Conservation (phyloP, 768 basidiomycete species). For the Coprinellus micaceus region DNA sequence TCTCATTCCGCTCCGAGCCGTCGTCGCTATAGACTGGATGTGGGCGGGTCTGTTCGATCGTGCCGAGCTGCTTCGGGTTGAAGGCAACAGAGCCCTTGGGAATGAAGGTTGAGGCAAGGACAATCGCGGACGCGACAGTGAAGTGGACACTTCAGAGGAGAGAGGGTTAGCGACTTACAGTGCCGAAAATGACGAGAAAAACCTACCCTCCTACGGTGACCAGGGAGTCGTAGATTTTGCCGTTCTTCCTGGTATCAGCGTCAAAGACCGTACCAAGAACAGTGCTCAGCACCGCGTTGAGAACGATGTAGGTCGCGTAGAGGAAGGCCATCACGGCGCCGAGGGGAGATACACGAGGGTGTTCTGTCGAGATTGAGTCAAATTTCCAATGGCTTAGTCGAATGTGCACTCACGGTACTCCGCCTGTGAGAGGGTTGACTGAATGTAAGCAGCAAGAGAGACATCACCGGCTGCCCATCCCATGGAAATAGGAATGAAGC, state of each 20-base stretch:
- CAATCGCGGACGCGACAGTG: conserved; percentile 25
- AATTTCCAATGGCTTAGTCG: no score
- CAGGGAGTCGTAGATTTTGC: conserved; percentile 21
- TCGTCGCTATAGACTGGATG: background rate
- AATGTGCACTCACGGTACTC: conserved; percentile 19
- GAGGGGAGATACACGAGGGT: conserved; percentile 24
- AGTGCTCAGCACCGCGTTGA: conserved; percentile 16
- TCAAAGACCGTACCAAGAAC: conserved; percentile 31
- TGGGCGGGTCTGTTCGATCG: background rate
- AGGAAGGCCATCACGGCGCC: conserved; percentile 33
- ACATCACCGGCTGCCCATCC: conserved; percentile 36
- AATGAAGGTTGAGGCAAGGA: conserved; percentile 27
- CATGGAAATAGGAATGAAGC: conserved; percentile 31
- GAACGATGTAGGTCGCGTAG: conserved; percentile 32
- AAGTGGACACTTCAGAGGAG: conserved; percentile 22
- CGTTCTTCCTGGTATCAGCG: conserved; percentile 19
- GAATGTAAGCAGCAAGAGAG: conserved; percentile 32
- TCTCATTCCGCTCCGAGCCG: background rate
- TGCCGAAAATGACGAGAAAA: background rate
- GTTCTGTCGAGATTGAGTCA: conserved; percentile 21
- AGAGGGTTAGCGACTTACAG: background rate
- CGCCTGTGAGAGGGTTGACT: conserved; percentile 25
- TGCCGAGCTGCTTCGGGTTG: conserved; percentile 28
- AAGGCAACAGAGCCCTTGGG: conserved; percentile 27
- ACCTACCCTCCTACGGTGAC: conserved; percentile 27